Percentiles rank a stretch among this genome's conserved stretches.
These are phyloP conservation scores for Asterella californica DNA, from an alignment of 225 moss, liverwort and hornwort species.

Conservation along the genomic window DNA sequence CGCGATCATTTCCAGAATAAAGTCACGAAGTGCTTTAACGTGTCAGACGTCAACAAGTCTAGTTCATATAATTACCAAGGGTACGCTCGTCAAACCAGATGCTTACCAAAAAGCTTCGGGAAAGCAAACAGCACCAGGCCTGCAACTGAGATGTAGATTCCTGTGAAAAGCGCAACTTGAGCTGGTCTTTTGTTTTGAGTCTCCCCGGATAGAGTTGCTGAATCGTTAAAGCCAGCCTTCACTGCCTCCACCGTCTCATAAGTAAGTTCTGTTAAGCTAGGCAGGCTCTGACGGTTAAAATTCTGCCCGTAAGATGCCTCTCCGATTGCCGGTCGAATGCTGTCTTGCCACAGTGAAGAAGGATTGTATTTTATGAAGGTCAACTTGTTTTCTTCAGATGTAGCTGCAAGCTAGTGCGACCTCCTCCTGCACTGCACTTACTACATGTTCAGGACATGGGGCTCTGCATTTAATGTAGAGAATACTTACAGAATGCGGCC, in stretches of 20 bases:
- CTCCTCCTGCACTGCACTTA: neutral
- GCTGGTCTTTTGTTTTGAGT: slow-evolving; percentile 44
- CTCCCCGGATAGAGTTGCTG: neutral
- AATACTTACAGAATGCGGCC: slow-evolving; percentile 38
- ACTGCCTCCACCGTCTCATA: slow-evolving; percentile 12
- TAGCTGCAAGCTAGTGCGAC: neutral
- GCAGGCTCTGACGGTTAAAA: neutral
- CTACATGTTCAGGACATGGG: neutral
- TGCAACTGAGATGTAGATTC: slow-evolving; percentile 63
- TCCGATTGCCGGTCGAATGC: slow-evolving; percentile 54
- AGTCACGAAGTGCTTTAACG: neutral
- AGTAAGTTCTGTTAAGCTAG: neutral
- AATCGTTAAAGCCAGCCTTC: slow-evolving; percentile 21
- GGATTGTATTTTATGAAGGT: neutral
- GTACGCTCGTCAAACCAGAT: neutral
- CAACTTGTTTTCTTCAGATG: neutral
- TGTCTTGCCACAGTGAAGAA: slow-evolving; percentile 38
- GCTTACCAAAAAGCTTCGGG: slow-evolving; percentile 64
- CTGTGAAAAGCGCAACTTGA: slow-evolving; percentile 73
- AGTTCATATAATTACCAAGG: neutral
- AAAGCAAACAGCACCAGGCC: slow-evolving; percentile 71
- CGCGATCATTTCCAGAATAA: too few relatives aligned
- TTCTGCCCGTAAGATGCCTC: slow-evolving; percentile 20
- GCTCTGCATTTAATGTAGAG: neutral
- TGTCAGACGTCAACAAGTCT: neutral